Base-by-base conservation (phyloP, 495 filamentous ascomycete species). In the Aspergillus mulundensis region DNA sequence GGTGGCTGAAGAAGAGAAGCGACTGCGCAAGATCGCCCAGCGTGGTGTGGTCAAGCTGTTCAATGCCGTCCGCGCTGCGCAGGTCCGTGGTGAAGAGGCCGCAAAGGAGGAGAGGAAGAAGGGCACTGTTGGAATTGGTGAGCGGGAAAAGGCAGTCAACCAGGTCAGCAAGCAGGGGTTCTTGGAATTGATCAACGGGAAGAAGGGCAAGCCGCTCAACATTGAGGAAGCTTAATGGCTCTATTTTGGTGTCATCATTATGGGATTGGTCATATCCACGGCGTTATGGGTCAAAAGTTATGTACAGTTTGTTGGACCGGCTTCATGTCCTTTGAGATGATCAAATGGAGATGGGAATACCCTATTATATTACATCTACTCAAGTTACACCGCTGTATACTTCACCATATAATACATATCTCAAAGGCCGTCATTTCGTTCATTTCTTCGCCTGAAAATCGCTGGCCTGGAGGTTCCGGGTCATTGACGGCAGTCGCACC, bases 101-200 rank as follows among this genome's bases (percentile, higher is more conserved):
- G 84, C 84, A 63, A 81, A 76, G 73, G 79, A 78, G 36, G 83
- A 84, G 30, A 75, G 81, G 66, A 78, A 81, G 65, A 84, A 88
- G 69, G 88, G 88, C n/a, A 76, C 93, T 12, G 77, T 92, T 44
- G 90, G 89, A 14, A 76, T 83, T 53, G 82, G 77, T 57, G 78
- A 86, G 70, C 82, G 87, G 61, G 84, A 91, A 75, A 90, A 94
- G 78, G 86, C 82, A 66, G 83, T 92, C 40, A 92, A 86, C 52
- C 92, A 97, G 77, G 95, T 97, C 86, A 92, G 87, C 71, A 94
- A 93, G 78, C 85, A 96, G 73, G 91, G 92, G 7, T 98, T 97
- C 74, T 73, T 98, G 68, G 91, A 96, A 50, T 64, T 97, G 68
- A 96, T 98, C 70, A 77, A 70, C 47, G 74, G 76, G 36, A 82